Base-by-base conservation (phyloP, 2,329 filamentous ascomycete species). In the Blastomyces emzantsi region DNA sequence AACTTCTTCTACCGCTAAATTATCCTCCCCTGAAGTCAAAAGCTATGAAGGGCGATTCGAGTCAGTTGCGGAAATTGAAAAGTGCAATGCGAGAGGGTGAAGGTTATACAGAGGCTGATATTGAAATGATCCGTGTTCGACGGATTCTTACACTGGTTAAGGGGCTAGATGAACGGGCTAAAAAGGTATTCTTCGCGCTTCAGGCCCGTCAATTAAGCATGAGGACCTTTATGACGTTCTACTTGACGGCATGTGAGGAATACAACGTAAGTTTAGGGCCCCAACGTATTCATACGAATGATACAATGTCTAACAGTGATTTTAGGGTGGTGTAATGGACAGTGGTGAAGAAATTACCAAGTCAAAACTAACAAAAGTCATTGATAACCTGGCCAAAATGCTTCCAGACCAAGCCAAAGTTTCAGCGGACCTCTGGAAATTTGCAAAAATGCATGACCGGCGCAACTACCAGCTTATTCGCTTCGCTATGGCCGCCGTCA, bases 371-470 rank as follows among this genome's bases (percentile, higher is more conserved):
- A 85, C 86, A 64, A 87, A 83, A 68, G 85, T 91, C 15, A 86
- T 95, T 55, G 82, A 88, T 61, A 90, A 87, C 72, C 79, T 96
- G 52, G 83, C 87, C 4, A 85, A 86, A 66, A 87, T 87, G 63
- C 85, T 96, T 62, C 90, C 92, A 0, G 93, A 99, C 69, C 78
- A 86, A 0, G 74, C 84, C 61, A 86, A 88, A 68, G 87, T 90
- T 22, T 85, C 84, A 43, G 84, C 86, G 19, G 92, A 97, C 74
- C 79, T 99, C 15, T 87, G 90, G 78, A 95, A 90, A 70, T 97
- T 97, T 73, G 92, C 91, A 47, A 96, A 93, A 75, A 82, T 88
- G 69, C 90, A 97, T 71, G 92, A 99, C 73, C 88, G 93, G 61
- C 87, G 94, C 63, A 89, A 85, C 70, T 97, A 97, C 75, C 89